These are phyloP conservation scores for Coniochaeta prunicola DNA, from an alignment of 2,329 filamentous ascomycete genomes.

Conservation along the genomic window DNA sequence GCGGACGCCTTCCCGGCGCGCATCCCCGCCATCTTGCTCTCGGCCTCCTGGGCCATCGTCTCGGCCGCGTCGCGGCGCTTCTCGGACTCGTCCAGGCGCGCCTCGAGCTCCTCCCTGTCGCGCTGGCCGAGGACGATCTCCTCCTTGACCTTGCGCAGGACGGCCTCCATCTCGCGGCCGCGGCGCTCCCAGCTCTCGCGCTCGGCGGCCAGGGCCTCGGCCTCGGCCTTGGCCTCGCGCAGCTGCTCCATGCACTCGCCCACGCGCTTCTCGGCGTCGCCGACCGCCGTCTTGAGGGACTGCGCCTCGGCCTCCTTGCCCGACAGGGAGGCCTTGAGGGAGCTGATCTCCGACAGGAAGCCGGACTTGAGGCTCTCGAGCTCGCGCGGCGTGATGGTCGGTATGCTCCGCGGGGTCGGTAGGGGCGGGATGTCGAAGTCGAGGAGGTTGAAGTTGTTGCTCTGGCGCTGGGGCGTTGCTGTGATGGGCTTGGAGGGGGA, in stretches of 20 bases:
- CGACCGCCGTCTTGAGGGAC: conserved; percentile 78
- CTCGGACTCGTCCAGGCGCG: conserved; percentile 70
- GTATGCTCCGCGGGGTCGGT: conserved; percentile 85
- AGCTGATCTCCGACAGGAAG: conserved; percentile 88
- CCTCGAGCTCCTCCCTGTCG: conserved; percentile 74
- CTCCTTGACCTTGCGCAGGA: conserved; percentile 71
- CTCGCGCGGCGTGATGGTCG: conserved; percentile 84
- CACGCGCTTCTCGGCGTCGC: conserved; percentile 85
- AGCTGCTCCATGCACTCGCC: conserved; percentile 79
- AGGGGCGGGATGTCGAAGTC: conserved; percentile 93
- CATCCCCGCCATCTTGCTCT: conserved; percentile 69
- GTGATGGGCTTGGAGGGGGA: conserved; percentile 28
- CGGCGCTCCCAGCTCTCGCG: conserved; percentile 79
- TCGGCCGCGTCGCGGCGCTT: conserved; percentile 67
- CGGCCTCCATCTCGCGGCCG: conserved; percentile 75
- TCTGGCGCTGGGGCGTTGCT: conserved; percentile 40
- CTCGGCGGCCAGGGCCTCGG: conserved; percentile 67
- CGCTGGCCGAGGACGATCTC: conserved; percentile 71
- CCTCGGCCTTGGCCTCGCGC: conserved; percentile 64
- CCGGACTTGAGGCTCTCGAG: conserved; percentile 86
- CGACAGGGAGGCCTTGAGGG: conserved; percentile 83
- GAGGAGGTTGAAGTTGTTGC: conserved; percentile 53
- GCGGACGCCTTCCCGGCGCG: conserved; percentile 50
- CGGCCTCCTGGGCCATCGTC: conserved; percentile 67
- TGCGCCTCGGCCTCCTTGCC: conserved; percentile 90